Percentiles rank a stretch among this genome's conserved stretches.
Conservation (phyloP, 495 filamentous ascomycete species). For the Tetracladium marchalianum region DNA sequence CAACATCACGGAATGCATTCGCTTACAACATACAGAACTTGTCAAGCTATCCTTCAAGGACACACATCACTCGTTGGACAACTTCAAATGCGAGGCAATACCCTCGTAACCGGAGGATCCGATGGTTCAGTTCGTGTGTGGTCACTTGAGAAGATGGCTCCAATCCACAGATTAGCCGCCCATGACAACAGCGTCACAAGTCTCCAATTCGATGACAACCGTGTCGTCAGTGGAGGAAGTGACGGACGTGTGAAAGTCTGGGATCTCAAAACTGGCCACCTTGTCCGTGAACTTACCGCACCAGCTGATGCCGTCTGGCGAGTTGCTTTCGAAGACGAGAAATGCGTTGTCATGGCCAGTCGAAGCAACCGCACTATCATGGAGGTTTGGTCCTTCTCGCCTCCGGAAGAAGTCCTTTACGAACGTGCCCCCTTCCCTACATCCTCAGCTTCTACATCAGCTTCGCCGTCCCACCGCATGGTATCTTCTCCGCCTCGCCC, state of each 20-base stretch:
- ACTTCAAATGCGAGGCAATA: conserved; percentile 87
- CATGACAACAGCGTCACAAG: conserved; percentile 98
- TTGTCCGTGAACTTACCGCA: conserved; percentile 82
- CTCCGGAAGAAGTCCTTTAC: conserved; percentile 56
- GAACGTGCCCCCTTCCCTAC: conserved; percentile 23
- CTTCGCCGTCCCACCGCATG: conserved; percentile 7
- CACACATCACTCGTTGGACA: conserved; percentile 98
- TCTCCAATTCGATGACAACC: conserved; percentile 88
- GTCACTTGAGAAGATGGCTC: conserved; percentile 78
- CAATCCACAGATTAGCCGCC: conserved; percentile 90
- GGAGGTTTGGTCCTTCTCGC: conserved; percentile 96
- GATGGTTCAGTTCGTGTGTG: conserved; percentile 94
- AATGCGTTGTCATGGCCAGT: conserved; percentile 90
- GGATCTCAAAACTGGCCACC: conserved; percentile 81
- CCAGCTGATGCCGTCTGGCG: conserved; percentile 95
- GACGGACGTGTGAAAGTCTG: conserved; percentile 96
- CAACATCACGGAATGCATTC: not conserved
- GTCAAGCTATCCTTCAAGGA: conserved; percentile 83
- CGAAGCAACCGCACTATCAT: conserved; percentile 79
- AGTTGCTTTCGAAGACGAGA: conserved; percentile 96
- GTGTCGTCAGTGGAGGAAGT: conserved; percentile 90
- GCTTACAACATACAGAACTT: conserved; percentile 9
- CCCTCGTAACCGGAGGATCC: conserved; percentile 89
- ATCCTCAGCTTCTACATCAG: no score
- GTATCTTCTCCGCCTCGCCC: conserved; percentile 11